A percentile compares a stretch with the other conserved stretches of the same genome.
phyloP scores from a whole-genome alignment of 2,329 filamentous ascomycete species.

The Fusarium sp. region DNA sequence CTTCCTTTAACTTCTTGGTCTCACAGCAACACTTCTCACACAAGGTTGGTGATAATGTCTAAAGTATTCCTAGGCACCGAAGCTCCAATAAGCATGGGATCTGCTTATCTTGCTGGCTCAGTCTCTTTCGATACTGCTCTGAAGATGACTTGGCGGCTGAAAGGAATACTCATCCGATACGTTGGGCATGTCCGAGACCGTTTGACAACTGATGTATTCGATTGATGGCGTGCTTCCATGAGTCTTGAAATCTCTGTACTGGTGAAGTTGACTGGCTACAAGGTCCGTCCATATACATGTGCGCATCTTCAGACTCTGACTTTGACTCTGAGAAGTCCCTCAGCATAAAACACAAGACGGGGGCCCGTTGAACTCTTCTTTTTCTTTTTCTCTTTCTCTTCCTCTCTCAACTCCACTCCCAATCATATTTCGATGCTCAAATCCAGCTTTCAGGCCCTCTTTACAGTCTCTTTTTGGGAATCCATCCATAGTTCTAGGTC shows the following conservation, averaged over 20 bases:
- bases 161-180: not conserved
- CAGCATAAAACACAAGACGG: not conserved
- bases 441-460: not conserved
- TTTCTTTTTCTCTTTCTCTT: not conserved
- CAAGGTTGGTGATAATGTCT: not conserved
- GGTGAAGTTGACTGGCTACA: not conserved
- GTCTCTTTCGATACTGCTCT: not conserved
- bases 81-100: not conserved
- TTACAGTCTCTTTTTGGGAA: not conserved
- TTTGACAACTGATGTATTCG: not conserved
- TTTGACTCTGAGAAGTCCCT: not conserved
- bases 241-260: not conserved
- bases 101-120: not conserved
- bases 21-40: not conserved
- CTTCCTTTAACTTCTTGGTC: not conserved
- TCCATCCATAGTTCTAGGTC: not conserved
- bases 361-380: not conserved
- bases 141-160: not conserved
- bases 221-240: not conserved
- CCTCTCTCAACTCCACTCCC: not conserved
- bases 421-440: not conserved
- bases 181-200: not conserved
- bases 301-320: not conserved
- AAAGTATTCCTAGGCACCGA: not conserved
- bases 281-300: not conserved